These are phyloP conservation scores for Aureobasidium sp. DNA, from an alignment of 2,329 filamentous ascomycete species.

Conservation along the genomic window DNA sequence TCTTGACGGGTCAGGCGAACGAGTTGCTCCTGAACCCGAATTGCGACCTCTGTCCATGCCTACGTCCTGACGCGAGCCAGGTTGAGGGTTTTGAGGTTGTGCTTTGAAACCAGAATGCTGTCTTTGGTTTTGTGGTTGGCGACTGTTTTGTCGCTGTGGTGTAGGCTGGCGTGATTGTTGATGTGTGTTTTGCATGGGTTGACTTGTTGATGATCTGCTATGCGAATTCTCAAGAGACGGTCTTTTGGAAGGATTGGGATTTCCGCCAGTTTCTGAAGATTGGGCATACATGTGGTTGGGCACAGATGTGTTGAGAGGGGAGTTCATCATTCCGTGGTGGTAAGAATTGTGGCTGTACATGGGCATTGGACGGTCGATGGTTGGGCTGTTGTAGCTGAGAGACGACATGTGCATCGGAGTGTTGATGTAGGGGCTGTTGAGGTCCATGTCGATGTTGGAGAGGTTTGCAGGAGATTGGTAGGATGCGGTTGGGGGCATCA, in stretches of 20 bases:
- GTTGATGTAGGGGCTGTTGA: conserved; percentile 34
- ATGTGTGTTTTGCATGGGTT: conserved; percentile 15
- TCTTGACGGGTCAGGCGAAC: conserved; percentile 15
- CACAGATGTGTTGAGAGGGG: conserved; percentile 31
- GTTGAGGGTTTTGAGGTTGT: conserved; percentile 24
- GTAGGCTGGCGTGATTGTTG: conserved; percentile 19
- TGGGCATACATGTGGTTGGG: conserved; percentile 19
- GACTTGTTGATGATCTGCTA: conserved; percentile 6
- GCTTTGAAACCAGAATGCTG: conserved; percentile 18
- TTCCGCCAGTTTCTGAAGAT: conserved; percentile 23
- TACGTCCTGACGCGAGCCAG: conserved; percentile 24
- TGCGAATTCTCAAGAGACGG: conserved; percentile 9
- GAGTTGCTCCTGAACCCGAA: neutral
- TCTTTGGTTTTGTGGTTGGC: neutral
- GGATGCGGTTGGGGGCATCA: conserved; percentile 31
- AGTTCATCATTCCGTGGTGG: conserved; percentile 30
- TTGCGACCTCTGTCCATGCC: conserved; percentile 17
- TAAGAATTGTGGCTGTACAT: conserved; percentile 34
- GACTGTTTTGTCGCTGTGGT: conserved; percentile 13
- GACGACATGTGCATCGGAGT: conserved; percentile 34
- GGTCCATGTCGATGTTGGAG: conserved; percentile 33
- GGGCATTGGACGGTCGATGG: conserved; percentile 27
- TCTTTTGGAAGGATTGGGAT: conserved; percentile 16
- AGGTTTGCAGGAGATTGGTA: conserved; percentile 36
- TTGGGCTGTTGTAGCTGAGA: conserved; percentile 31